phyloP scores from a whole-genome alignment of 2,329 filamentous ascomycete genomes.

The Karstenula rhodostoma region DNA sequence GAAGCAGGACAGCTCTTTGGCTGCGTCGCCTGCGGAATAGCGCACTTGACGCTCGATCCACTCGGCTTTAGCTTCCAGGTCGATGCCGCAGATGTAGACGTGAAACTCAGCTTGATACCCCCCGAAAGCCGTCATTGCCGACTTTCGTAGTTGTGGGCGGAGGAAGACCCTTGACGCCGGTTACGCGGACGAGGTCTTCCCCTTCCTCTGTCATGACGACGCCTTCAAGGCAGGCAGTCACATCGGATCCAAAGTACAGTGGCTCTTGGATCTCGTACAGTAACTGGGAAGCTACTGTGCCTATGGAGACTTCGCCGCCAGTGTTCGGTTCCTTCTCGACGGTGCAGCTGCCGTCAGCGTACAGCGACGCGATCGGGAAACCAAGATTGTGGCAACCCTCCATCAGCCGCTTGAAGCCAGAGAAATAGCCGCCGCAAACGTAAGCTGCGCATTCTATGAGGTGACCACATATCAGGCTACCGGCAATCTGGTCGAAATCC shows the following conservation, averaged over 20 bases:
- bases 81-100: slow-evolving; percentile 53
- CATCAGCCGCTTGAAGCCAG: slow-evolving; percentile 53
- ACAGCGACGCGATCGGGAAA: slow-evolving; percentile 58
- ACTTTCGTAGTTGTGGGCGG: slow-evolving; percentile 55
- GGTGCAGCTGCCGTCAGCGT: slow-evolving; percentile 50
- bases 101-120: slow-evolving; percentile 56
- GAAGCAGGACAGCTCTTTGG: slow-evolving; percentile 46
- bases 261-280: slow-evolving; percentile 29
- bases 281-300: slow-evolving; percentile 61
- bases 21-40: slow-evolving; percentile 41
- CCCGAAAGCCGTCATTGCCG: slow-evolving; percentile 52
- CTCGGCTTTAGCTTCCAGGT: slow-evolving; percentile 52
- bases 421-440: slow-evolving; percentile 61
- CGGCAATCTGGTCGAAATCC: slow-evolving; percentile 59
- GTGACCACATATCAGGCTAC: slow-evolving; percentile 61
- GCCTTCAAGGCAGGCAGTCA: slow-evolving; percentile 59
- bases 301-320: slow-evolving; percentile 47
- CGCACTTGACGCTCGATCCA: slow-evolving; percentile 50
- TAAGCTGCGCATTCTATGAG: slow-evolving; percentile 65
- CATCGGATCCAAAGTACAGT: slow-evolving; percentile 62
- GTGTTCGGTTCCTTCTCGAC: slow-evolving; percentile 52
- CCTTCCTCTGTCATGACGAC: slow-evolving; percentile 59
- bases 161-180: slow-evolving; percentile 51
- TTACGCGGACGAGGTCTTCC: slow-evolving; percentile 54
- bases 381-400: slow-evolving; percentile 47